Percentiles rank a stretch among this genome's conserved stretches.
These are phyloP conservation scores for Talaromyces proteolyticus DNA, from an alignment of 495 filamentous ascomycete species.

Conservation along the genomic window DNA sequence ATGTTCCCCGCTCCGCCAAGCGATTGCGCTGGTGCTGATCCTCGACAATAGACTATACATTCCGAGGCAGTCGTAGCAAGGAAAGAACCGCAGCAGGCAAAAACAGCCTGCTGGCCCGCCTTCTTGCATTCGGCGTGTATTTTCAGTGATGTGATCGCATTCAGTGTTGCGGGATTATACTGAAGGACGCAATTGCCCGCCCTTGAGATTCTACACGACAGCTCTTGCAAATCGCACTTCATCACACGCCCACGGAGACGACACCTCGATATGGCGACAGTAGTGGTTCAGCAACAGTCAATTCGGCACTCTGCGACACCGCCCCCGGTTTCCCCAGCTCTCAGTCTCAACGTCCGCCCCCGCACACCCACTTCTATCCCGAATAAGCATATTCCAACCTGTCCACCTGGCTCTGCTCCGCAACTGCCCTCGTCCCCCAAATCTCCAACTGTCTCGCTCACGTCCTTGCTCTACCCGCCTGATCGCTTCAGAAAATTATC, in stretches of 20 bases:
- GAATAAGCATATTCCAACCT: constrained; percentile 84
- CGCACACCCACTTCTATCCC: constrained; percentile 59
- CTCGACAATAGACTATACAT: no score
- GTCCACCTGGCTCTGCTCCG: constrained; percentile 70
- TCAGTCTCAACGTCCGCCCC: constrained; percentile 28
- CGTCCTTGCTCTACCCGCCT: constrained; percentile 69
- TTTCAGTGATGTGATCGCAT: background rate
- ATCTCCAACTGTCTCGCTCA: constrained; percentile 39
- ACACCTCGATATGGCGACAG: constrained; percentile 44
- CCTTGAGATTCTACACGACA: background rate
- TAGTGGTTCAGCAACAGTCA: constrained; percentile 42
- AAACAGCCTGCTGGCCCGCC: no score
- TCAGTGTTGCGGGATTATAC: background rate
- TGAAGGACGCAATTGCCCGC: background rate
- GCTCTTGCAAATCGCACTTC: background rate
- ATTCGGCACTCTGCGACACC: constrained; percentile 39
- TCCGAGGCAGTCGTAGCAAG: no score
- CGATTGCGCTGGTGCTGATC: no score
- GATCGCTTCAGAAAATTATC: constrained; percentile 53
- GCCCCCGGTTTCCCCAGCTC: constrained; percentile 32
- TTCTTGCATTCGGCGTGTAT: no score
- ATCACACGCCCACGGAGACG: no score
- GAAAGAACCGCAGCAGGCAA: background rate
- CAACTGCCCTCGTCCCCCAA: constrained; percentile 46
- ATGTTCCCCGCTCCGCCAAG: no score